Evolutionary conservation across 2,329 filamentous ascomycete species (phyloP), one percentile per base, ranked within the genome.

Genomic region (Ceratocystis cacaofunesta): DNA sequence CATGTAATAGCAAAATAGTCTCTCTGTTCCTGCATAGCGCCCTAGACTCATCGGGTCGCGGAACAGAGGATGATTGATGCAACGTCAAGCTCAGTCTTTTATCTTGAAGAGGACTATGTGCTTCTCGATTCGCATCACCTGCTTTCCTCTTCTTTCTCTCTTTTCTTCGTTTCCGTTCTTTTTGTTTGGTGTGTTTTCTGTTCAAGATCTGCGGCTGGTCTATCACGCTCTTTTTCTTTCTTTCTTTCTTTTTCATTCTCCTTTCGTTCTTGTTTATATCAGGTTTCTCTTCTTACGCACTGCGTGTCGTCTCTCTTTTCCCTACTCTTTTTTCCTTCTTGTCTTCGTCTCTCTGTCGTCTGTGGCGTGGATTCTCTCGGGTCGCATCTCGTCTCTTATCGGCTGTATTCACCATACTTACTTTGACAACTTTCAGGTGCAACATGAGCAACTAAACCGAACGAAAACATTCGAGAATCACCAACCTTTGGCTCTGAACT

Each of bases 11-110:
- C 55, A 58, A 57, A 58, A 58, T 58, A 36, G 28, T 8, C 55
- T n/a, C 15, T 52, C 17, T 52, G 22, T 52, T 52, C 48, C 48
- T 52, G 48, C 22, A 25, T 52, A 52, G 19, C 36, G 55, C 12
- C 55, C 55, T 58, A 25, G 28, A 17, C 25, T 17, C 55, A 28
- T 32, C 25, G 28, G 55, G 7, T 58, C 32, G 55, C 55, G 55
- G 55, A 36, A 58, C 55, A 58, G 55, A 58, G 28, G 55, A 58
- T 36, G 55, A 22, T 57, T 57, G 52, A 58, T 58, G 55, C 55
- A 58, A 58, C 28, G 28, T 58, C 52, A 12, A 57, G 25, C 7
- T 58, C 28, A 36, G 17, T 25, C 25, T 32, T 36, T 58, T 48
- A 62, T 62, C 61, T 48, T 50, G 61, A 43, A 28, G 30, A 58